Percentiles rank a stretch among this genome's conserved stretches.
Evolutionary conservation across 2,329 filamentous ascomycete genomes (phyloP).

Genomic region (Aureobasidium sp.): DNA sequence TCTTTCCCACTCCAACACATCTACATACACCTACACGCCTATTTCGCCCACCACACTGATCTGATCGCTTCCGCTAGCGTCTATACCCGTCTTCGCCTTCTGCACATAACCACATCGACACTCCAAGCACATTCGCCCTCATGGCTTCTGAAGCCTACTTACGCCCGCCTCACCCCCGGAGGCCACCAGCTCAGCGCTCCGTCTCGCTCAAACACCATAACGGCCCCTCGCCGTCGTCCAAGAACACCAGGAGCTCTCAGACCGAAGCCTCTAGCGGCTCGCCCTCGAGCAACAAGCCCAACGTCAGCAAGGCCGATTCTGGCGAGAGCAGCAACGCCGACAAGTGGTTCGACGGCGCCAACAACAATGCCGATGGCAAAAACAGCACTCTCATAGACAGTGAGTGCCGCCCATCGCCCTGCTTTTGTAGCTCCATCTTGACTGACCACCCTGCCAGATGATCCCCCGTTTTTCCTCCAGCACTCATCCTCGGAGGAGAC

Average conservation of each 20-base stretch:
- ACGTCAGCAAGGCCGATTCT: conserved; percentile 36
- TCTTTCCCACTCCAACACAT: not conserved
- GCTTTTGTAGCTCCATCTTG: not conserved
- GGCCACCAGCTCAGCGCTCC: conserved; percentile 38
- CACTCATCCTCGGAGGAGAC: conserved; percentile 32
- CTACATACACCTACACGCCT: not conserved
- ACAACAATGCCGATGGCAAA: conserved; percentile 39
- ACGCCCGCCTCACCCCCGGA: conserved; percentile 31
- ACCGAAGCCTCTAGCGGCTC: conserved; percentile 24
- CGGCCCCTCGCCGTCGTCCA: conserved; percentile 7
- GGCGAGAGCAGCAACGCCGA: conserved; percentile 47
- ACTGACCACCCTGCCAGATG: conserved; percentile 26
- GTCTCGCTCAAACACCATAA: conserved; percentile 40
- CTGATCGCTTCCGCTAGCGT: not conserved
- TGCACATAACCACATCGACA: not conserved
- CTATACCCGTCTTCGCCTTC: not conserved
- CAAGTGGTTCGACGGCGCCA: conserved; percentile 46
- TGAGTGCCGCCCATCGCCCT: conserved; percentile 20
- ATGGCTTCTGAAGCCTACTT: conserved; percentile 1
- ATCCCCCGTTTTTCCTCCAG: conserved; percentile 39
- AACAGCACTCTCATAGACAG: conserved; percentile 36
- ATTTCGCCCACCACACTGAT: not conserved
- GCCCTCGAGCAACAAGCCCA: conserved; percentile 35
- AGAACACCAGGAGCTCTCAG: conserved; percentile 11
- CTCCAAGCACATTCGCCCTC: not conserved